Evolutionary conservation across 768 basidiomycete species (phyloP), one percentile per base, ranked within the genome.

Genomic region (Trametes gibbosa): DNA sequence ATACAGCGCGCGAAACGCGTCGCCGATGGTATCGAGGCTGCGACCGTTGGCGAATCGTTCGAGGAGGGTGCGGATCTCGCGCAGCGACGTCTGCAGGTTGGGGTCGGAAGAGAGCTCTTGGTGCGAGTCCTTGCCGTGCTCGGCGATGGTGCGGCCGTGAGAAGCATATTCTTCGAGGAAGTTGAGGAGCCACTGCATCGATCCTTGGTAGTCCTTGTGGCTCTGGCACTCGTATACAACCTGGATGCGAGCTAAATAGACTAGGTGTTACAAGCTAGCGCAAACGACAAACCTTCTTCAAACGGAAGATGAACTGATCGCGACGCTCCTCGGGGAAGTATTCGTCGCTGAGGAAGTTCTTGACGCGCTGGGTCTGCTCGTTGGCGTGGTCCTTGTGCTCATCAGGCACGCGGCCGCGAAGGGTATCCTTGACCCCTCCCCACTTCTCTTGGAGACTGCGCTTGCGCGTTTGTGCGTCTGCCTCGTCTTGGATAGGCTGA

Each of bases 221-320:
- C 88, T 87, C 74, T 97, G 95, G 71, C 92, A 94, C 69, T 98
- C 95, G 59, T 95, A 80, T 52, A 97, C 84, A 40, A 89, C 87
- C 62, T 63, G 29, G 5, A 29, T 5, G 17, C 3, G 32, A 12
- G 14, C 2, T 1, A 5, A 3, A 45, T 14, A 14, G 10, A 3
- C 12, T 29, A 2, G 24, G 21, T n/a, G 35, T 1, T n/a, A 13
- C 55, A 17, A 5, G 16, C 12, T 13, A 23, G 24, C 32, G n/a
- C 4, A 6, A 1, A n/a, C 1, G 25, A 51, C 56, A 21, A 9
- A 56, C 65, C 84, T 98, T 98, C 81, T 98, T 98, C 14, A 85
- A 81, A 16, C 96, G 84, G 78, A 87, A 96, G 69, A 98, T 90
- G 74, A 94, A 97, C 69, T 92, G 92, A 55, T 95, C 92, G 24